phyloP scores from a whole-genome alignment of 768 basidiomycete species.

The Melanogaster broomeanus region DNA sequence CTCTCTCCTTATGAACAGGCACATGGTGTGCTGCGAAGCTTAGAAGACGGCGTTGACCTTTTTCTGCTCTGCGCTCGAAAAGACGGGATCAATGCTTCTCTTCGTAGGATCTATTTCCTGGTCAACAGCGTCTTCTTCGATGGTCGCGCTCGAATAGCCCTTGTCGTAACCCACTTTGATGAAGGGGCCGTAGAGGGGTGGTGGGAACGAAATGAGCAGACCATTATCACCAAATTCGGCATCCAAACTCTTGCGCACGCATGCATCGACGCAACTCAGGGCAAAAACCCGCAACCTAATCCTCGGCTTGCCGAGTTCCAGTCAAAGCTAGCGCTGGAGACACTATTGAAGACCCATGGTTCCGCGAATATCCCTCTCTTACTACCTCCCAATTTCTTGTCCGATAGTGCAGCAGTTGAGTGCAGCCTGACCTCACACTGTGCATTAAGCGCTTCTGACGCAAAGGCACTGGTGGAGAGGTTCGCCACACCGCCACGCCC shows the following conservation, averaged over 20 bases:
- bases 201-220: constrained; percentile 37
- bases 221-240: constrained; percentile 16
- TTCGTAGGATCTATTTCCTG: constrained; percentile 38
- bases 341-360: constrained; percentile 9
- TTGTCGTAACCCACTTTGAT: constrained; percentile 43
- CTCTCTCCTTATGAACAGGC: constrained; percentile 30
- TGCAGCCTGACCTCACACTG: constrained; percentile 12
- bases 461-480: constrained; percentile 9
- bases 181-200: constrained; percentile 31
- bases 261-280: constrained; percentile 21
- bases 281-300: neutral
- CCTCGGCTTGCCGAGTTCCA: constrained; percentile 3
- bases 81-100: constrained; percentile 37
- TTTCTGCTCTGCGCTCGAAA: constrained; percentile 42
- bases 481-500: constrained; percentile 14
- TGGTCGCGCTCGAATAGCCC: constrained; percentile 34
- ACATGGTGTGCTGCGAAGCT: constrained; percentile 33
- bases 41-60: constrained; percentile 41
- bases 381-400: constrained; percentile 19
- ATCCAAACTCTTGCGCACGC: constrained; percentile 7
- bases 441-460: constrained; percentile 11
- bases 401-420: neutral
- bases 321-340: constrained; percentile 14
- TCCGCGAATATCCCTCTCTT: constrained; percentile 1
- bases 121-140: constrained; percentile 39